These are phyloP conservation scores for Mycena leptocephala DNA, from an alignment of 768 basidiomycete genomes.

Conservation along the genomic window DNA sequence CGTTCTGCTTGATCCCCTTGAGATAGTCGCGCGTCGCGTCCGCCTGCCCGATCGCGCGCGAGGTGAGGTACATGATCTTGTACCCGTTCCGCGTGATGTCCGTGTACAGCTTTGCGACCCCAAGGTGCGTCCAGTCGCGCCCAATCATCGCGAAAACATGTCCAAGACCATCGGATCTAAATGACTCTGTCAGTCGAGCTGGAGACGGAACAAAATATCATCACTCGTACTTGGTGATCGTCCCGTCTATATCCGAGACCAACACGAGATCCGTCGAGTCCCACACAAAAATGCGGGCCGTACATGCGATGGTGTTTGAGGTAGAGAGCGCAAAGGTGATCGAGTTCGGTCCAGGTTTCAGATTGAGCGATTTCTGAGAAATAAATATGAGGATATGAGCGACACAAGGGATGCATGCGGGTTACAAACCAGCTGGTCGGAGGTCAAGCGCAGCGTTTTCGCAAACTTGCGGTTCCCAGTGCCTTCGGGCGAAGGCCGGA, in stretches of 20 bases:
- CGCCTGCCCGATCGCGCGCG: conserved; percentile 97
- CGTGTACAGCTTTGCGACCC: conserved; percentile 97
- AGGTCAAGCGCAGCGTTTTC: conserved; percentile 94
- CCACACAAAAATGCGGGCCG: conserved; percentile 97
- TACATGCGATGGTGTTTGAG: conserved; percentile 86
- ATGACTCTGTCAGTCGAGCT: neutral
- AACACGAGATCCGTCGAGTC: conserved; percentile 92
- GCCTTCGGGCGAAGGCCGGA: conserved; percentile 34
- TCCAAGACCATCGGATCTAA: conserved; percentile 94
- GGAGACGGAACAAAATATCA: neutral
- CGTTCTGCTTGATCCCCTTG: conserved; percentile 94
- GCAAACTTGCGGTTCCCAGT: conserved; percentile 73
- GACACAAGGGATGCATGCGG: neutral
- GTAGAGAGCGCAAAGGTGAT: conserved; percentile 95
- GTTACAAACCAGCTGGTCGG: conserved; percentile 88
- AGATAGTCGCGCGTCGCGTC: conserved; percentile 97
- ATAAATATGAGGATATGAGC: neutral
- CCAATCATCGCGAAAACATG: conserved; percentile 99
- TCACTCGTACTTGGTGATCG: conserved; percentile 91
- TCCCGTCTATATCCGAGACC: conserved; percentile 98
- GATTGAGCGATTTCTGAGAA: conserved; percentile 83
- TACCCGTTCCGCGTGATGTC: conserved; percentile 97
- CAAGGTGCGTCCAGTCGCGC: conserved; percentile 97
- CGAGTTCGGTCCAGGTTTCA: conserved; percentile 91
- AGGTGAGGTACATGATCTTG: conserved; percentile 98